Conservation (phyloP, 768 basidiomycete genomes). For the Kwoniella dendrophila region DNA sequence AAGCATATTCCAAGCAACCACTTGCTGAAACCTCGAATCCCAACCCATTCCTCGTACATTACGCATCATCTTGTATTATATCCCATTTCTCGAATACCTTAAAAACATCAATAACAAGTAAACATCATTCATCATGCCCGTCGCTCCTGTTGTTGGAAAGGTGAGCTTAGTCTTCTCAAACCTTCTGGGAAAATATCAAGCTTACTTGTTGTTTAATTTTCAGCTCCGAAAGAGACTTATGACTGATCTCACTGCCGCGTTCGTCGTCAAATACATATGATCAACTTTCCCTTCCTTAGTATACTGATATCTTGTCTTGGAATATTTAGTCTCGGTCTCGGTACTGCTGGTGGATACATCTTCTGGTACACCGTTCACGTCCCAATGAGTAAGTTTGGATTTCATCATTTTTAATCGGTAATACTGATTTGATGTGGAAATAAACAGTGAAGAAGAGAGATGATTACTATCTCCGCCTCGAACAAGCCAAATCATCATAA, state of each 20-base stretch:
- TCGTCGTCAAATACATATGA: neutral
- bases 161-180: conserved; percentile 7
- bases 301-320: neutral
- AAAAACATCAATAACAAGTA: neutral
- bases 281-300: neutral
- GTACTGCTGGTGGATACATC: conserved; percentile 26
- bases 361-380: conserved; percentile 36
- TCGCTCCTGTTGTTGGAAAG: conserved; percentile 32
- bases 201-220: neutral
- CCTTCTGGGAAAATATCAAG: neutral
- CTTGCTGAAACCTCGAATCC: neutral
- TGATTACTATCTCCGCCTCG: conserved; percentile 29
- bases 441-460: conserved; percentile 28
- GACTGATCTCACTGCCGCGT: conserved; percentile 27
- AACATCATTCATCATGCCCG: conserved; percentile 20
- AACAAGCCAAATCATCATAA: conserved; percentile 22
- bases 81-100: neutral
- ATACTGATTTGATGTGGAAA: neutral
- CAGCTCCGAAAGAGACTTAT: conserved; percentile 33
- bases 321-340: conserved; percentile 22
- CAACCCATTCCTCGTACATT: neutral
- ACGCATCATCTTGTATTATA: too few species aligned
- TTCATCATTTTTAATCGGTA: neutral
- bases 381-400: conserved; percentile 20
- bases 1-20: neutral